phyloP scores from a whole-genome alignment of 2,329 filamentous ascomycete species.

The Epichloe coenophiala region DNA sequence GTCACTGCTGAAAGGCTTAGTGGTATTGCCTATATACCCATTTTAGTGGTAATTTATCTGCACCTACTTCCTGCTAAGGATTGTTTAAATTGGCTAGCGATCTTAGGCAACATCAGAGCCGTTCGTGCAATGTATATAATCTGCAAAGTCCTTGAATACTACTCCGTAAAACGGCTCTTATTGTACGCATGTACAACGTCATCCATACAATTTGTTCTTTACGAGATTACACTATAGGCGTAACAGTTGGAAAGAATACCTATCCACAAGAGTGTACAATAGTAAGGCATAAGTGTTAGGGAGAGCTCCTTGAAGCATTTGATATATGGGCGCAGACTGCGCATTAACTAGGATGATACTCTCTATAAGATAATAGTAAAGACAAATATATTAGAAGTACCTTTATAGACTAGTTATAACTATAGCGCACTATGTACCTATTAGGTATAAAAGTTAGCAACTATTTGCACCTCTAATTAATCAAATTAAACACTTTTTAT shows the following conservation, averaged over 20 bases:
- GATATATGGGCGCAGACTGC: too few relatives aligned
- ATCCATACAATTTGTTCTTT: neutral
- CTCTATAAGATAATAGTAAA: too few relatives aligned
- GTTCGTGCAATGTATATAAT: neutral
- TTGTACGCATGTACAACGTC: neutral
- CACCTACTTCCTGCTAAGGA: neutral
- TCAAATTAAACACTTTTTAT: too few relatives aligned
- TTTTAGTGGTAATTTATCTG: neutral
- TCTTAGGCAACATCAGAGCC: neutral
- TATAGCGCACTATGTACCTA: too few relatives aligned
- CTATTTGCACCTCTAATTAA: too few relatives aligned
- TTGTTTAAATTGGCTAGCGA: neutral
- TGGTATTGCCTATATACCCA: neutral
- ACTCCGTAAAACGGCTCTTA: neutral
- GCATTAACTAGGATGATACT: too few relatives aligned
- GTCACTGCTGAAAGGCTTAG: neutral
- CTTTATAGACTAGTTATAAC: too few relatives aligned
- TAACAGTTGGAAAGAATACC: neutral
- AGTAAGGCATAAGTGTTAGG: neutral
- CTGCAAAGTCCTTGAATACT: neutral
- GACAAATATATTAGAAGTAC: too few relatives aligned
- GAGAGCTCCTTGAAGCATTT: too few relatives aligned
- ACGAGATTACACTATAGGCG: neutral
- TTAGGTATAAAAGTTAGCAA: too few relatives aligned
- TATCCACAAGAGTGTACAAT: neutral